Evolutionary conservation across 257 asterid genomes (phyloP).

Genomic region (Solanum peruvianum): DNA sequence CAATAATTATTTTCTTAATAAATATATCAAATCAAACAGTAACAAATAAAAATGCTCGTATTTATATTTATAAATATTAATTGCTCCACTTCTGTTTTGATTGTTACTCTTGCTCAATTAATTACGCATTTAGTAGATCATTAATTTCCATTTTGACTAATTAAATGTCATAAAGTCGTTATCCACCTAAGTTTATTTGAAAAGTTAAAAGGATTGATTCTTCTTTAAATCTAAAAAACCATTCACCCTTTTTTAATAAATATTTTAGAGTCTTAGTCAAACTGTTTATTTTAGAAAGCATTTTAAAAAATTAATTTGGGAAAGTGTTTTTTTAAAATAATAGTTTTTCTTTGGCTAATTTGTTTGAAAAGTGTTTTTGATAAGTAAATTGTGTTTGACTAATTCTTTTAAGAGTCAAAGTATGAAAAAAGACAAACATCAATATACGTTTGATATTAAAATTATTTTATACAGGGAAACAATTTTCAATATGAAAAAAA

Average conservation of each 20-base stretch:
- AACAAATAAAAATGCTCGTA: no score
- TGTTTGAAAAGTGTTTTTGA: no score
- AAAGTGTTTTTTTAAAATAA: no score
- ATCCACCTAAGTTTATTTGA: neutral
- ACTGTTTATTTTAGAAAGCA: neutral
- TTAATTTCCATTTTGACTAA: neutral
- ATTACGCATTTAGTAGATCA: neutral
- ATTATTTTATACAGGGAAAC: no score
- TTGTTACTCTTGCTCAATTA: neutral
- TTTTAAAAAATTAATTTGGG: no score
- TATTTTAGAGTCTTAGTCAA: neutral
- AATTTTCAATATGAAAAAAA: no score
- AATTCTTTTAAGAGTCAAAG: no score
- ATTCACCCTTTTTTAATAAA: neutral
- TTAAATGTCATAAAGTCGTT: neutral
- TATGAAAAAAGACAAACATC: neutral
- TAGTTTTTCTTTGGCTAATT: neutral
- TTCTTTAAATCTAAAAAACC: no score
- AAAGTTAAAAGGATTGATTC: neutral
- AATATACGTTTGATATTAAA: no score
- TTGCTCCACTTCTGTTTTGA: neutral
- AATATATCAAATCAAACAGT: no score
- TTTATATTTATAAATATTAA: neutral
- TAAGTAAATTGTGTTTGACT: neutral
- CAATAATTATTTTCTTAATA: no score